Conservation (phyloP, 2,329 filamentous ascomycete species). For the Botryotinia narcissicola region DNA sequence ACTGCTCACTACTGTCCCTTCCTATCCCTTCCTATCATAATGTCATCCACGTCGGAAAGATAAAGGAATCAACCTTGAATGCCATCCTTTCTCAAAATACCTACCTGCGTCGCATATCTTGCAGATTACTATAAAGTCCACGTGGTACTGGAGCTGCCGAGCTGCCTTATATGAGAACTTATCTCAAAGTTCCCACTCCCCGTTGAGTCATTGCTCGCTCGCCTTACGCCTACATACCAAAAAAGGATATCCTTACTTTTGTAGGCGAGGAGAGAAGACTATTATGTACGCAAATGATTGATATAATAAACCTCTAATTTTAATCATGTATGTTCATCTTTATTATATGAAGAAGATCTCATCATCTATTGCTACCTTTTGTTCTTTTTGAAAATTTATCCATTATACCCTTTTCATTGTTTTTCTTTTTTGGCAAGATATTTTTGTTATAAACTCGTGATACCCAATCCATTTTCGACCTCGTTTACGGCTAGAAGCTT, state of each 20-base stretch:
- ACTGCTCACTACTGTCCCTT: too few relatives aligned
- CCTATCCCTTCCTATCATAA: neutral
- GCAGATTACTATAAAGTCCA: neutral
- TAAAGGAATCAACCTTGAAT: conserved; percentile 1
- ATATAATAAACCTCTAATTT: conserved; percentile 1
- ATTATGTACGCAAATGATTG: conserved; percentile 14
- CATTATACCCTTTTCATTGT: neutral
- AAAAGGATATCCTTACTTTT: conserved; percentile 6
- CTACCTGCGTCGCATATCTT: neutral
- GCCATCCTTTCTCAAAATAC: neutral
- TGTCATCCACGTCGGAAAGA: neutral
- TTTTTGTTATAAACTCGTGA: neutral
- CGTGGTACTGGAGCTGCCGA: neutral
- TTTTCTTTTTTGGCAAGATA: neutral
- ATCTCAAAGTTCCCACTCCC: conserved; percentile 8
- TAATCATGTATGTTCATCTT: neutral
- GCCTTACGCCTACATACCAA: conserved; percentile 10
- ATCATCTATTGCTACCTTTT: neutral
- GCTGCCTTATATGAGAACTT: neutral
- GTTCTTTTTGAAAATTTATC: neutral
- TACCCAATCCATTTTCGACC: neutral
- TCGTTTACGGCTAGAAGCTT: neutral
- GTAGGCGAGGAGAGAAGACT: conserved; percentile 9
- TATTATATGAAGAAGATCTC: neutral
- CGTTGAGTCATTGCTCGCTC: conserved; percentile 8